phyloP scores from a whole-genome alignment of 345 rosid species.

The Mercurialis annua region DNA sequence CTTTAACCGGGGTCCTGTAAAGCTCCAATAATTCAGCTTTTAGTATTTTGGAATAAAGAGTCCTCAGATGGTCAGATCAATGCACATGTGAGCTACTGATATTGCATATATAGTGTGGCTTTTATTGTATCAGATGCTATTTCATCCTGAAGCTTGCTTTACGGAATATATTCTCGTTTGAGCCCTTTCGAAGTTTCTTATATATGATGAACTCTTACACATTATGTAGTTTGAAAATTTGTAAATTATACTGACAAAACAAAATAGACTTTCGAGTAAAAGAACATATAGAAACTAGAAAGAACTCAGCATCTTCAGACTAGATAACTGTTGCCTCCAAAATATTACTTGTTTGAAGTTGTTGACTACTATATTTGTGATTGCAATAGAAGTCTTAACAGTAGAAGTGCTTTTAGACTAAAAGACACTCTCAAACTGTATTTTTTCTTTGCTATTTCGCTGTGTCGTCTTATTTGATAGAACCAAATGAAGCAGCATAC shows the following conservation, averaged over 20 bases:
- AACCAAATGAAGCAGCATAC: neutral
- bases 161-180: constrained; percentile 2
- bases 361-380: no score
- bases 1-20: constrained; percentile 17
- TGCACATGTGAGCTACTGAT: constrained; percentile 2
- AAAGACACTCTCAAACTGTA: neutral
- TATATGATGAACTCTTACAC: neutral
- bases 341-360: no score
- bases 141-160: constrained; percentile 13
- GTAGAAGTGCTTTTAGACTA: no score
- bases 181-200: constrained; percentile 1
- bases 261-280: neutral
- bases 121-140: constrained; percentile 10
- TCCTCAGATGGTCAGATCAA: no score
- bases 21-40: constrained; percentile 18
- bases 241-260: neutral
- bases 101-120: neutral
- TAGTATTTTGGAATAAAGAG: constrained; percentile 4
- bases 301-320: neutral
- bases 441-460: neutral
- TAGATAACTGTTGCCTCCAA: no score
- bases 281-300: neutral
- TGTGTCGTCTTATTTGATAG: neutral
- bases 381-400: no score
- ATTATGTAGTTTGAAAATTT: neutral